A percentile compares a stretch with the other conserved stretches of the same genome.
phyloP scores from a whole-genome alignment of 1,139 yeast species.

The Diutina ranongensis region DNA sequence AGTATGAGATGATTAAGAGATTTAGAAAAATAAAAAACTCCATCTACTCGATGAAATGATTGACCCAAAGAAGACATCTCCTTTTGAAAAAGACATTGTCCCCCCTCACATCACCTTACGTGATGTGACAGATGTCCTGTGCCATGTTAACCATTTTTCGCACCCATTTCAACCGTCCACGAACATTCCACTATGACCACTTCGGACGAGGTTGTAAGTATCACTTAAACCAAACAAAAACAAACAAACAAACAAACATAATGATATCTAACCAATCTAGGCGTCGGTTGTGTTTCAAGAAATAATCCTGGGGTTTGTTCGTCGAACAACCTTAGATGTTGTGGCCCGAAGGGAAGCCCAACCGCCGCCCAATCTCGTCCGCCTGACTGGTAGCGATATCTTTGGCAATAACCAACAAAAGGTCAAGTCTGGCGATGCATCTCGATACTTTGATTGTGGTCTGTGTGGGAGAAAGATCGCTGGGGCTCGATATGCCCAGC shows the following conservation, averaged over 20 bases:
- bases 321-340: slow-evolving; percentile 3
- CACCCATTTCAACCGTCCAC: background rate
- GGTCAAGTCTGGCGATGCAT: slow-evolving; percentile 26
- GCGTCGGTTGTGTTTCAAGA: slow-evolving; percentile 4
- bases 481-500: slow-evolving; percentile 87
- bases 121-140: too few species aligned
- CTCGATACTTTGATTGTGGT: slow-evolving; percentile 59
- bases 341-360: slow-evolving; percentile 3
- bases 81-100: too few species aligned
- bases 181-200: background rate
- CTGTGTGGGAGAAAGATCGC: slow-evolving; percentile 82
- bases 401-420: slow-evolving; percentile 31
- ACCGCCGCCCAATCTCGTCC: slow-evolving; percentile 6
- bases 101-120: too few species aligned
- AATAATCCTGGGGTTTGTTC: slow-evolving; percentile 4
- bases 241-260: background rate
- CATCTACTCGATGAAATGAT: too few species aligned
- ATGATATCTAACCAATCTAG: too few species aligned
- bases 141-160: background rate
- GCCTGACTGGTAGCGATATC: slow-evolving; percentile 20
- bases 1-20: too few species aligned
- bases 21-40: too few species aligned
- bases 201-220: slow-evolving; percentile 5
- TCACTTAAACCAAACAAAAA: background rate
- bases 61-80: too few species aligned